A percentile compares a stretch with the other conserved stretches of the same genome.
Conservation (phyloP, 441 rosid species). For the Bocquillonia castaneifolia region DNA sequence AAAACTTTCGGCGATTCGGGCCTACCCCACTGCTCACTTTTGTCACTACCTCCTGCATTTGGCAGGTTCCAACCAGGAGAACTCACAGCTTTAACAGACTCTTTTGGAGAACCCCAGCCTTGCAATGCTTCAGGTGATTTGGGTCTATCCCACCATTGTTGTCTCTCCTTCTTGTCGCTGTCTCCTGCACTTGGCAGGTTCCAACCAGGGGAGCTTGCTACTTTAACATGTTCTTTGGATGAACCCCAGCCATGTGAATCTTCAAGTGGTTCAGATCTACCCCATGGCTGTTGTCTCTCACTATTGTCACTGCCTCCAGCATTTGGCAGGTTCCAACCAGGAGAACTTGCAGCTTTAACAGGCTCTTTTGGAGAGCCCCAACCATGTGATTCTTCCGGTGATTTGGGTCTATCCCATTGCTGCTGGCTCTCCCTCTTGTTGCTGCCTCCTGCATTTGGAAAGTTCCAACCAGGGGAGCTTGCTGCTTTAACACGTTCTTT, state of each 20-base stretch:
- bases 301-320: conserved; percentile 24
- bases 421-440: conserved; percentile 32
- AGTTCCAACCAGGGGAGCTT: conserved; percentile 9
- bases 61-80: conserved; percentile 16
- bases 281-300: conserved; percentile 36
- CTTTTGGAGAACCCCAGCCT: conserved; percentile 15
- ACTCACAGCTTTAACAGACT: conserved; percentile 1
- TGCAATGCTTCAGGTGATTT: neutral
- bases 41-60: conserved; percentile 21
- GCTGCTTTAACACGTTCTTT: conserved; percentile 14
- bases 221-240: conserved; percentile 20
- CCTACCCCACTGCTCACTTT: conserved; percentile 31
- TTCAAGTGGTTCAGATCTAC: conserved; percentile 11
- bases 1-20: conserved; percentile 9
- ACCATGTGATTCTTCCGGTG: neutral
- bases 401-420: conserved; percentile 29
- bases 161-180: conserved; percentile 31
- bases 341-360: conserved; percentile 2
- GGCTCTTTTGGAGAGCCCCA: conserved; percentile 21
- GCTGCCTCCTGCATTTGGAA: neutral
- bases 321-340: conserved; percentile 13
- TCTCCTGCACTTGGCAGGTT: neutral
- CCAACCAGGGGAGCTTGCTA: conserved; percentile 12
- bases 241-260: neutral
- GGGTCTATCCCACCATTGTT: conserved; percentile 31